phyloP scores from a whole-genome alignment of 306 rosid genomes.

The Elaeagnus macrophylla region DNA sequence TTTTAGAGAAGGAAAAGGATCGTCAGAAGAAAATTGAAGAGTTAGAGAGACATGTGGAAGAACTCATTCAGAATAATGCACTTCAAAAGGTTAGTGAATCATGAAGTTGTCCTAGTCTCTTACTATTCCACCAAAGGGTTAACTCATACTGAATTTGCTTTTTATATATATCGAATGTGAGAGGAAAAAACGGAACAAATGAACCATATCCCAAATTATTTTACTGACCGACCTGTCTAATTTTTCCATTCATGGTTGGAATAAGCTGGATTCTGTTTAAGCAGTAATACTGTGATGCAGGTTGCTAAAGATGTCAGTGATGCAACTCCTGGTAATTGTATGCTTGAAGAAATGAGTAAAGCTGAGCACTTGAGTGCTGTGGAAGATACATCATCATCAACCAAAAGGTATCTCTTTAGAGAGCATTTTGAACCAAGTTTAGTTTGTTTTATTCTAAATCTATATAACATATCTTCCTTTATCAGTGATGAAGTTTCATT shows the following conservation, averaged over 20 bases:
- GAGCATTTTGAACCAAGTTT: not conserved
- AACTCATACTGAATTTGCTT: no score
- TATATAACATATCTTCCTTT: slow-evolving; percentile 10
- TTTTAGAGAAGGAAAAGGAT: slow-evolving; percentile 61
- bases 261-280: not conserved
- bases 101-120: no score
- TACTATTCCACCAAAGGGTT: no score
- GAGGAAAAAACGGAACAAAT: no score
- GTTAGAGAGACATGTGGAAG: slow-evolving; percentile 54
- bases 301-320: slow-evolving; percentile 22
- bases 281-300: slow-evolving; percentile 26
- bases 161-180: no score
- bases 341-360: slow-evolving; percentile 16
- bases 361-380: not conserved
- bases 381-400: slow-evolving; percentile 18
- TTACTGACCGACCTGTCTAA: not conserved
- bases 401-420: slow-evolving; percentile 32
- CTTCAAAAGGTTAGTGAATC: slow-evolving; percentile 43
- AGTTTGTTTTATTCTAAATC: slow-evolving; percentile 2
- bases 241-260: not conserved
- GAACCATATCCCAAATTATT: not conserved
- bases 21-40: slow-evolving; percentile 59
- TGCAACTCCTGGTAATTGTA: slow-evolving; percentile 13
- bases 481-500: slow-evolving; percentile 27
- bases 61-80: slow-evolving; percentile 38